Evolutionary conservation across 495 filamentous ascomycete genomes (phyloP).

Genomic region (Penicillium coffeae): DNA sequence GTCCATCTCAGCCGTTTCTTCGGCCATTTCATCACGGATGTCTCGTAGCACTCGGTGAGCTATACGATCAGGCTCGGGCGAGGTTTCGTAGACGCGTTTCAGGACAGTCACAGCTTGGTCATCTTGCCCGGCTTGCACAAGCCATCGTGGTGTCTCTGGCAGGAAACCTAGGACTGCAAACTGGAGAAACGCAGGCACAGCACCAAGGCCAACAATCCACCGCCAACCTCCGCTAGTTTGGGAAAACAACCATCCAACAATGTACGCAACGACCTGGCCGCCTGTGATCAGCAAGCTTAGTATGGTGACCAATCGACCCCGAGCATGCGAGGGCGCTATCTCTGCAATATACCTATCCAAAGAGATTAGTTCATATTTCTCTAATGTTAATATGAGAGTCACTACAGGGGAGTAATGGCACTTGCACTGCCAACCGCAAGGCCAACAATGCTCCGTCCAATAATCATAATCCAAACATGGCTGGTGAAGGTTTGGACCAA

Average conservation of each 20-base stretch:
- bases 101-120: slow-evolving; percentile 60
- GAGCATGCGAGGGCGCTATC: slow-evolving; percentile 66
- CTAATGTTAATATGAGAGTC: slow-evolving; percentile 4
- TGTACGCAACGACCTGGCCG: slow-evolving; percentile 83
- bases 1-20: slow-evolving; percentile 54
- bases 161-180: slow-evolving; percentile 59
- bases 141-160: slow-evolving; percentile 86
- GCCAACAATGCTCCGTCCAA: slow-evolving; percentile 77
- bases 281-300: slow-evolving; percentile 76
- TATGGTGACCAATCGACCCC: slow-evolving; percentile 76
- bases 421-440: slow-evolving; percentile 78
- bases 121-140: slow-evolving; percentile 62
- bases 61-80: slow-evolving; percentile 39
- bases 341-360: slow-evolving; percentile 69
- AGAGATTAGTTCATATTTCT: neutral
- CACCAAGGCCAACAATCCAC: slow-evolving; percentile 87
- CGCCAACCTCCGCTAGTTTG: slow-evolving; percentile 69
- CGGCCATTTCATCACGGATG: slow-evolving; percentile 65
- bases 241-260: slow-evolving; percentile 64
- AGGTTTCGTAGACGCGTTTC: slow-evolving; percentile 56
- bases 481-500: slow-evolving; percentile 62
- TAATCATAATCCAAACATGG: slow-evolving; percentile 66
- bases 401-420: slow-evolving; percentile 73
- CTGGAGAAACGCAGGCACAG: slow-evolving; percentile 70
- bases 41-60: slow-evolving; percentile 56